Base-by-base conservation (phyloP, 495 filamentous ascomycete genomes). In the Tetracladium setigerum region DNA sequence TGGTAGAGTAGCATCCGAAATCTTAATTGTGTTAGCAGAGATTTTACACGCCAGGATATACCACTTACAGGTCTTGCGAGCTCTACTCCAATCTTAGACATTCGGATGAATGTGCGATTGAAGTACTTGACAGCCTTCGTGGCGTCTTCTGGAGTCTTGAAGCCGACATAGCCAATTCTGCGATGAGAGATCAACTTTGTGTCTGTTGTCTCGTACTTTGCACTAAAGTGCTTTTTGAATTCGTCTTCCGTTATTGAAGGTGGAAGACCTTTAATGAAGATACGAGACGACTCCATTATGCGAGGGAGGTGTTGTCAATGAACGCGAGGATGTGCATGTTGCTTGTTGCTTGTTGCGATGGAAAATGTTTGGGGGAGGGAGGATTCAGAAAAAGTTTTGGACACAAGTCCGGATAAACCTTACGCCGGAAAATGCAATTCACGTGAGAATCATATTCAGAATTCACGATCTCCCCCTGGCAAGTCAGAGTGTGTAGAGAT, bases 91-190 rank as follows among this genome's bases (percentile, higher is more conserved):
- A 99, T 87, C 77, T 81, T 92, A n/a, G 89, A 94, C 89, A 95
- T 94, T 50, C 89, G 87, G 52, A 98, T 86, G 65, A 89, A 98
- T 50, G 89, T 78, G 58, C 79, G 86, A 69, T 99, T 89, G 77
- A 95, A 95, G 67, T 95, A 95, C 58, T 86, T 87, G 52, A 91
- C 84, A 39, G 92, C 92, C 55, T 79, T 74, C 37, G 73, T 67
- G 40, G 92, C 92, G 55, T 84, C 84, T 51, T 90, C 78, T 36
- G 79, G 71, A 44, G 77, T 87, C 66, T 86, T 91, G 73, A 90
- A 97, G 50, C 92, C 92, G 50, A 99, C 81, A 73, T 95, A 99
- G 54, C 89, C 92, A 68, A 98, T 95, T 46, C 89, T 77, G 57
- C 92, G 79, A 56, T 85, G 77, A 15, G 89, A 81, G 62, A 96